Evolutionary conservation across 148 eudicot genomes (phyloP).

Genomic region (Mesembryanthemum crystallinum): DNA sequence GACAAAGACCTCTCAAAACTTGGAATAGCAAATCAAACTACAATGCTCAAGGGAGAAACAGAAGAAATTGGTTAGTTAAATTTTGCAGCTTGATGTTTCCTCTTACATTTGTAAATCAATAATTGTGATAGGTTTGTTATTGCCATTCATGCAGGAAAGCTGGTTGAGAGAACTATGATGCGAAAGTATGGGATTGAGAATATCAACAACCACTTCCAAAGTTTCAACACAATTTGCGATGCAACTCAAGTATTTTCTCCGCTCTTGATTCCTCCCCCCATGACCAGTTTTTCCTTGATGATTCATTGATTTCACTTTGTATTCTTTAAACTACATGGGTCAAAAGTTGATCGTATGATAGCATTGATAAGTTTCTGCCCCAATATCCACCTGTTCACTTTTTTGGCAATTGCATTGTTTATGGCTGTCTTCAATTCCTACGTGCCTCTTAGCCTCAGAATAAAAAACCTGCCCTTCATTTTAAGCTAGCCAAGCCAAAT

Average conservation of each 20-base stretch:
- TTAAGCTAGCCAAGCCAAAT: too few species aligned
- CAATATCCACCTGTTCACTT: neutral
- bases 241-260: constrained; percentile 76
- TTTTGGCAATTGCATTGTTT: neutral
- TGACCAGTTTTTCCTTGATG: neutral
- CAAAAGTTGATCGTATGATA: neutral
- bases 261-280: neutral
- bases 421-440: neutral
- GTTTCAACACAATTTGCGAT: constrained; percentile 97
- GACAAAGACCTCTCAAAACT: constrained; percentile 75
- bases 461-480: too few species aligned
- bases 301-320: neutral
- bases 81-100: constrained; percentile 8
- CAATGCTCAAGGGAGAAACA: constrained; percentile 99
- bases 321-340: neutral
- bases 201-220: constrained; percentile 69
- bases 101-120: neutral
- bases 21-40: constrained; percentile 98
- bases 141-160: constrained; percentile 52
- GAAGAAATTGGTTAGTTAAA: constrained; percentile 85
- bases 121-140: constrained; percentile 3
- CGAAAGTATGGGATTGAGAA: constrained; percentile 83
- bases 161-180: constrained; percentile 87
- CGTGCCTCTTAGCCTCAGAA: too few species aligned
- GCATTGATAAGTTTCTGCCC: too few species aligned